These are phyloP conservation scores for Caulochytrium protostelioides DNA, from an alignment of 371 early-diverging fungal species.

Conservation along the genomic window DNA sequence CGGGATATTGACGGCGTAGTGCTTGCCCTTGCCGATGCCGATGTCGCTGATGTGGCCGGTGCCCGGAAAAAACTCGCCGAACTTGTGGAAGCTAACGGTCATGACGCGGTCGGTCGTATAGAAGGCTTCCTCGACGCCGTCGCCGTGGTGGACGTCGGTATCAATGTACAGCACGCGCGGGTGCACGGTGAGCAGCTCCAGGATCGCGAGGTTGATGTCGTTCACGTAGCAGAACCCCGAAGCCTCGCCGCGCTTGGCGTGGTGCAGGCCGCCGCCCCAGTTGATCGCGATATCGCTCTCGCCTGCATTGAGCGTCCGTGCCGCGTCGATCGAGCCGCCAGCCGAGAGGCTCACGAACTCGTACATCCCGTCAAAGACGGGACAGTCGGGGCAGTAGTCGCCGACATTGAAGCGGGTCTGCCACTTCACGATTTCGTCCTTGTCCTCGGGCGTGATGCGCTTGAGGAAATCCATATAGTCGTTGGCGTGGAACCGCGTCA, in stretches of 20 bases:
- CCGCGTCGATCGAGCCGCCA: slow-evolving; percentile 90
- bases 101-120: slow-evolving; percentile 97
- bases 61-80: slow-evolving; percentile 97
- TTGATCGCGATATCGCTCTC: slow-evolving; percentile 91
- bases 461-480: slow-evolving; percentile 97
- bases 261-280: slow-evolving; percentile 98
- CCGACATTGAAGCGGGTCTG: slow-evolving; percentile 62
- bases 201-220: slow-evolving; percentile 91
- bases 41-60: slow-evolving; percentile 80
- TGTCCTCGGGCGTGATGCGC: slow-evolving; percentile 81
- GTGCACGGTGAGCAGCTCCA: slow-evolving; percentile 82
- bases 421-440: slow-evolving; percentile 54
- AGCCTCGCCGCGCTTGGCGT: slow-evolving; percentile 90
- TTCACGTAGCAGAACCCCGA: slow-evolving; percentile 99
- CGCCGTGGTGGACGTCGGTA: slow-evolving; percentile 99
- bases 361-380: slow-evolving; percentile 86
- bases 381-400: slow-evolving; percentile 99
- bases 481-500: slow-evolving; percentile 97
- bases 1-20: slow-evolving; percentile 94
- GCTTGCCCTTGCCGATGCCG: slow-evolving; percentile 64
- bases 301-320: slow-evolving; percentile 67
- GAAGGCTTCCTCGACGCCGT: slow-evolving; percentile 99
- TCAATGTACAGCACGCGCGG: slow-evolving; percentile 96
- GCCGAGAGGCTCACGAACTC: slow-evolving; percentile 87
- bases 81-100: slow-evolving; percentile 97